Conservation (phyloP, 495 filamentous ascomycete genomes). For the Penicillium coprophilum region DNA sequence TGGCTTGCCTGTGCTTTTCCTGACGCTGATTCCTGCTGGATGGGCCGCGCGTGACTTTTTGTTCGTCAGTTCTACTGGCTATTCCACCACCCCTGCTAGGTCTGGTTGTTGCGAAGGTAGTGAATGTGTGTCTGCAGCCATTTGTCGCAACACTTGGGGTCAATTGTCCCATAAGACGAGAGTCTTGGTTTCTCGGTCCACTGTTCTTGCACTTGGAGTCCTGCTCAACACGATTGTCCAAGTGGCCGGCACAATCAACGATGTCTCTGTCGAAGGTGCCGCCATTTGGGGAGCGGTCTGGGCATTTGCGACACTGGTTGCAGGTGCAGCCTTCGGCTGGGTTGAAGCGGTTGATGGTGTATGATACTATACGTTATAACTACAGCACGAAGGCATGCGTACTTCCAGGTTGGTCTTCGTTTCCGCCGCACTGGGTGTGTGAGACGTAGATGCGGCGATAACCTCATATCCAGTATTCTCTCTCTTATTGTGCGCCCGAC, state of each 20-base stretch:
- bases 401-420: constrained; percentile 1
- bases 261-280: constrained; percentile 66
- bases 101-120: constrained; percentile 49
- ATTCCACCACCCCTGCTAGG: constrained; percentile 47
- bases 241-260: constrained; percentile 59
- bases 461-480: not conserved
- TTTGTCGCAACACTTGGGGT: constrained; percentile 50
- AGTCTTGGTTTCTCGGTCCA: constrained; percentile 63
- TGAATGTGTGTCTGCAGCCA: constrained; percentile 61
- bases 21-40: constrained; percentile 62
- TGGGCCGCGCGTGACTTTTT: constrained; percentile 69
- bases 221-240: constrained; percentile 65
- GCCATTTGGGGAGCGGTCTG: constrained; percentile 69
- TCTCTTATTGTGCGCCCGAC: not conserved
- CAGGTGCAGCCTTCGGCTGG: constrained; percentile 61
- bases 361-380: constrained; percentile 15
- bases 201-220: constrained; percentile 54
- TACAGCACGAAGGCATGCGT: not conserved
- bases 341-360: constrained; percentile 53
- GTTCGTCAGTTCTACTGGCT: constrained; percentile 65
- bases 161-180: constrained; percentile 62
- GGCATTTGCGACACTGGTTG: constrained; percentile 58
- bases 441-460: not conserved
- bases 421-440: constrained; percentile 8
- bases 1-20: constrained; percentile 46